Evolutionary conservation across 129 eudicot genomes (phyloP).

Genomic region (Helianthus annuus): DNA sequence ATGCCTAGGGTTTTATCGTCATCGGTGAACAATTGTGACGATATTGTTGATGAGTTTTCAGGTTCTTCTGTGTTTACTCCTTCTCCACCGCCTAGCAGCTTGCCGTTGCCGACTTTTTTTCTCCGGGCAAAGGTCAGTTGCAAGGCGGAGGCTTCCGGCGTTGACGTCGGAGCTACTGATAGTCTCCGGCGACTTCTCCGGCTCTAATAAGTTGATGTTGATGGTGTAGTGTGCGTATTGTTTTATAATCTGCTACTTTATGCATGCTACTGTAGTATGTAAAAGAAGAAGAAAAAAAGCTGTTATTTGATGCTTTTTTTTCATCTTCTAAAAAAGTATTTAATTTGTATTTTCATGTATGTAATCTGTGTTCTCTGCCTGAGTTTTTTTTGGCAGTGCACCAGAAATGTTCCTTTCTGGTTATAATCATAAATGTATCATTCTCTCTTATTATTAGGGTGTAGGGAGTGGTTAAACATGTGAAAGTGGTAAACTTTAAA

Average conservation of each 20-base stretch:
- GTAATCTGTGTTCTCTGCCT: constrained; percentile 35
- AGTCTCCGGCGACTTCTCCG: constrained; percentile 64
- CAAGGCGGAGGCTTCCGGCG: constrained; percentile 37
- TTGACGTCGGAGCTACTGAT: constrained; percentile 68
- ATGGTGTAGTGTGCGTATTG: constrained; percentile 11
- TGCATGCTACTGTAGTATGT: constrained; percentile 36
- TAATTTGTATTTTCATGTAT: constrained; percentile 21
- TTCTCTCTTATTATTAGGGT: too few species aligned
- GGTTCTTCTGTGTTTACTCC: constrained; percentile 48
- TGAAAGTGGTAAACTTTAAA: too few species aligned
- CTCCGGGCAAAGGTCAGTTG: constrained; percentile 76
- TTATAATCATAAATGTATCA: neutral
- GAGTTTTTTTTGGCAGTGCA: constrained; percentile 35
- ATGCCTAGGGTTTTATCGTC: constrained; percentile 29
- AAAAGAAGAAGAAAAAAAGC: constrained; percentile 9
- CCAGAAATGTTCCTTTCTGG: constrained; percentile 13
- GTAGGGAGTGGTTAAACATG: too few species aligned
- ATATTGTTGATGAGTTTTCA: constrained; percentile 41
- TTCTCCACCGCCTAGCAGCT: constrained; percentile 95
- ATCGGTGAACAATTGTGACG: neutral
- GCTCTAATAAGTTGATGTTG: constrained; percentile 41
- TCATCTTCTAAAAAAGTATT: neutral
- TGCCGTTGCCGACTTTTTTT: constrained; percentile 89
- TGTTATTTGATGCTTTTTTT: constrained; percentile 38
- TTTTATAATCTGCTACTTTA: constrained; percentile 3